Conservation (phyloP, 1,284 basidiomycete genomes). For the Agaricales sp. region DNA sequence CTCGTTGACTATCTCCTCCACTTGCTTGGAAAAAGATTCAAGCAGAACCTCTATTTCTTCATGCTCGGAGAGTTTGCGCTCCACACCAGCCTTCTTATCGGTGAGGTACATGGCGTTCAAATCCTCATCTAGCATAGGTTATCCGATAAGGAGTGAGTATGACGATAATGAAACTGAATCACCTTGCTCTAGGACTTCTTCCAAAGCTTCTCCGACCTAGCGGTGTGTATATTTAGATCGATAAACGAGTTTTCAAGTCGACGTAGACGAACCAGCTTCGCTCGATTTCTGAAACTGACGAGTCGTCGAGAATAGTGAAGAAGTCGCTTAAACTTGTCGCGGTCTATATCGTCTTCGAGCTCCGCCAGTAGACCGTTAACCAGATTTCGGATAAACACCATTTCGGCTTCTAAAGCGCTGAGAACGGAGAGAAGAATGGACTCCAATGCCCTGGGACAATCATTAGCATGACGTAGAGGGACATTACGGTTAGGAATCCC, state of each 20-base stretch:
- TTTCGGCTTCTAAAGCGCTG: constrained; percentile 86
- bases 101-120: constrained; percentile 87
- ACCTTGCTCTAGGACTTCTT: constrained; percentile 89
- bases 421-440: constrained; percentile 83
- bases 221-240: too few species aligned
- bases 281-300: constrained; percentile 81
- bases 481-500: too few species aligned
- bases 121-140: constrained; percentile 69
- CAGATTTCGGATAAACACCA: constrained; percentile 82
- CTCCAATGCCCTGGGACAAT: constrained; percentile 65
- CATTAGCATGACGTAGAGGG: constrained; percentile 8
- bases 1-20: constrained; percentile 92
- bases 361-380: constrained; percentile 84
- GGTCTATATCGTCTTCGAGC: constrained; percentile 88
- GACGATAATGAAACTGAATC: constrained; percentile 13
- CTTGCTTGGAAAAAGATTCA: constrained; percentile 92
- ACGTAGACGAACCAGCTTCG: constrained; percentile 49
- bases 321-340: constrained; percentile 84
- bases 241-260: not conserved
- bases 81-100: constrained; percentile 56
- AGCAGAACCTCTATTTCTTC: constrained; percentile 89
- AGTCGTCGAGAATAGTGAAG: constrained; percentile 85
- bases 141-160: too few species aligned
- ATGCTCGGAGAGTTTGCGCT: constrained; percentile 65
- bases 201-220: constrained; percentile 81